phyloP scores from a whole-genome alignment of 257 asterid species.

The Solanum pennellii region DNA sequence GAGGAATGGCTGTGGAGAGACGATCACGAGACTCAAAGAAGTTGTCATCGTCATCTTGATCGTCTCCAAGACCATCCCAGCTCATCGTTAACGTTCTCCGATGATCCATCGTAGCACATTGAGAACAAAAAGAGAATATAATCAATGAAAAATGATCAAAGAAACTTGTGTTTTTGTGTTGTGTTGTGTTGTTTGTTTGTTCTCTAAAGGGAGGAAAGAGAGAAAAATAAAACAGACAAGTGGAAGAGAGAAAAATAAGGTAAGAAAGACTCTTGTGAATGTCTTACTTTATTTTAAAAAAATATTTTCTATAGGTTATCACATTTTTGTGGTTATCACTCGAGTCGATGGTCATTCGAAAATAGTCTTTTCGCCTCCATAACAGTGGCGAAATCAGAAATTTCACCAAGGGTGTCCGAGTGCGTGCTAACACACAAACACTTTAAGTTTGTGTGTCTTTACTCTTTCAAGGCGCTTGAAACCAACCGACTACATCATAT shows the following conservation, averaged over 20 bases:
- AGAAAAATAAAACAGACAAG: neutral
- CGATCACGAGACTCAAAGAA: constrained; percentile 62
- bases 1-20: constrained; percentile 46
- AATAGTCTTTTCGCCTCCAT: no score
- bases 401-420: no score
- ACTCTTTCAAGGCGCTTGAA: no score
- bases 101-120: constrained; percentile 43
- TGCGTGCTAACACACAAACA: no score
- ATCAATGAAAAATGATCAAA: neutral
- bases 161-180: neutral
- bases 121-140: neutral
- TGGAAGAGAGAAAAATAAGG: constrained; percentile 2
- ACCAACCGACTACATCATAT: no score
- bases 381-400: no score
- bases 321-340: no score
- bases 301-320: no score
- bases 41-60: constrained; percentile 52
- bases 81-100: constrained; percentile 79
- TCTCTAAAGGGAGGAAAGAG: neutral
- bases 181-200: neutral
- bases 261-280: neutral
- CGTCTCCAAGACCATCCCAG: constrained; percentile 70
- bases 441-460: no score
- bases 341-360: no score
- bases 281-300: no score